A percentile compares a stretch with the other conserved stretches of the same genome.
Conservation (phyloP, 2,329 filamentous ascomycete species). For the Monosporascus cannonballus region DNA sequence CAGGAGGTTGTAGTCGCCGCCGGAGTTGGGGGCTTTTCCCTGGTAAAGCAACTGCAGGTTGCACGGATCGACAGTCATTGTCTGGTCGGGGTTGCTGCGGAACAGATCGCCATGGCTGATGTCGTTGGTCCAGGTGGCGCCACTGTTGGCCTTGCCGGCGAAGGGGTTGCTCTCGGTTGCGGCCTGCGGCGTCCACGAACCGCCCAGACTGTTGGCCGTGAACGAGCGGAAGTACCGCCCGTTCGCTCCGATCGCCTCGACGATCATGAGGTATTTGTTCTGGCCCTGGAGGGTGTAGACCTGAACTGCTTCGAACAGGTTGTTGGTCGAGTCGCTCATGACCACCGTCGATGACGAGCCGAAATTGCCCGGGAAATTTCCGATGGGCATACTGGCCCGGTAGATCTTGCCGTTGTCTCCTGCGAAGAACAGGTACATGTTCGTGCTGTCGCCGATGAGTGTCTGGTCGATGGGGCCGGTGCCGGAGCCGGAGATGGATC, state of each 20-base stretch:
- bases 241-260: constrained; percentile 51
- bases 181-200: constrained; percentile 54
- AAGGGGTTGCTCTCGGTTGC: constrained; percentile 52
- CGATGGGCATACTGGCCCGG: constrained; percentile 55
- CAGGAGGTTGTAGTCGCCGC: constrained; percentile 41
- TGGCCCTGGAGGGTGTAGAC: constrained; percentile 55
- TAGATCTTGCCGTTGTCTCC: constrained; percentile 65
- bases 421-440: constrained; percentile 63
- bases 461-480: constrained; percentile 58
- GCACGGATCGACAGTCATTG: constrained; percentile 56
- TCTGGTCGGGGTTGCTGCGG: constrained; percentile 52
- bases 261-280: constrained; percentile 60
- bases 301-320: constrained; percentile 61
- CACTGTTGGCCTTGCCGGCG: constrained; percentile 61
- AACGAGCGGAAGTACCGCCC: constrained; percentile 64
- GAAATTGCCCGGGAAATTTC: constrained; percentile 56
- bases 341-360: constrained; percentile 43
- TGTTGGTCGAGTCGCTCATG: constrained; percentile 46
- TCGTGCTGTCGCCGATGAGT: constrained; percentile 51
- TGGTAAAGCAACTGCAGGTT: constrained; percentile 62
- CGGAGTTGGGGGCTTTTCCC: constrained; percentile 39
- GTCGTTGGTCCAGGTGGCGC: constrained; percentile 59
- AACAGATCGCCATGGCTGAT: constrained; percentile 61
- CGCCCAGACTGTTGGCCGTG: constrained; percentile 50
- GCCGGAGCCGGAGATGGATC: constrained; percentile 41